Evolutionary conservation across 306 rosid genomes (phyloP).

Genomic region (Casuarina equisetifolia): DNA sequence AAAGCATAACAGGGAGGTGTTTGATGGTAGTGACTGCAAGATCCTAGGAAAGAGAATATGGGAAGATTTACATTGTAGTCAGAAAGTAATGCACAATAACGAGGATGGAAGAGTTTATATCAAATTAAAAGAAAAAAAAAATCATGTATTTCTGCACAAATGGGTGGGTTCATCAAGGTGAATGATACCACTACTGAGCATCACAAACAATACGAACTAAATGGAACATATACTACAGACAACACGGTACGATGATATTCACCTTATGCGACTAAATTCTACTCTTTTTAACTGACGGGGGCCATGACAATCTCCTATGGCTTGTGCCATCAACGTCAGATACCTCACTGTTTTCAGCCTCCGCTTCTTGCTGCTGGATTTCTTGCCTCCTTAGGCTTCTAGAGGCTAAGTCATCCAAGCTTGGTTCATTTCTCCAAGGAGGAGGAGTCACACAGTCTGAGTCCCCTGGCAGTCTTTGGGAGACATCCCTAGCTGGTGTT

Average conservation of each 20-base stretch:
- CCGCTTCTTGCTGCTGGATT: constrained; percentile 35
- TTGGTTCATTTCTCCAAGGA: constrained; percentile 67
- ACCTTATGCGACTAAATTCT: constrained; percentile 30
- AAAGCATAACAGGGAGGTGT: no score
- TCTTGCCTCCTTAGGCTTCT: constrained; percentile 53
- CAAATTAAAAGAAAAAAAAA: not conserved
- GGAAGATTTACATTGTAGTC: no score
- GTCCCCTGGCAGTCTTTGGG: constrained; percentile 50
- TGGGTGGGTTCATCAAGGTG: not conserved
- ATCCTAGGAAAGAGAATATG: no score
- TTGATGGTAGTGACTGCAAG: no score
- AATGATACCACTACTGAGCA: not conserved
- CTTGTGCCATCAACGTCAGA: constrained; percentile 34
- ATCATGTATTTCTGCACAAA: constrained; percentile 6
- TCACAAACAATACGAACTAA: not conserved
- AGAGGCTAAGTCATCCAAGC: constrained; percentile 55
- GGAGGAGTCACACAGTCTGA: constrained; percentile 64
- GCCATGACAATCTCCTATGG: constrained; percentile 55
- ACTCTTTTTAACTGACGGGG: constrained; percentile 51
- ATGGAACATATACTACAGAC: not conserved
- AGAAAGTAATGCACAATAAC: no score
- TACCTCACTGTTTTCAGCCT: constrained; percentile 31
- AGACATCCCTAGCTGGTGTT: constrained; percentile 62
- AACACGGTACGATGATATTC: not conserved
- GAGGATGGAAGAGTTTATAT: not conserved